Evolutionary conservation across 2,329 filamentous ascomycete species (phyloP).

Genomic region (Tolypocladium guangdongense): DNA sequence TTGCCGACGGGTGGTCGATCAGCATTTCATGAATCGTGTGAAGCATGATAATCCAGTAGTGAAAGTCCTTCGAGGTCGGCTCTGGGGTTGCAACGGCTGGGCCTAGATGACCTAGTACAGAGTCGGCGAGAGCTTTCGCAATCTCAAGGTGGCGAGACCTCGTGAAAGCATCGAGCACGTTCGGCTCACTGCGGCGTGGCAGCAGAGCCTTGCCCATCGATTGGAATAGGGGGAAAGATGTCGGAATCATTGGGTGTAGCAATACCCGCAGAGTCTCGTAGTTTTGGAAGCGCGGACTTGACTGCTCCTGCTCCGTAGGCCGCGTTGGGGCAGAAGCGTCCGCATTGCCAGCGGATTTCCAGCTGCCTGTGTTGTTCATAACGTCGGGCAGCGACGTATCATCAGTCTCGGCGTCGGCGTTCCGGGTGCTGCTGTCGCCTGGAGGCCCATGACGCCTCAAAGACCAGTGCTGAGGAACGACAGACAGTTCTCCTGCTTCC

Average conservation of each 20-base stretch:
- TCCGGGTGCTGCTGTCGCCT: conserved; percentile 9
- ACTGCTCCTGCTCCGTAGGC: conserved; percentile 31
- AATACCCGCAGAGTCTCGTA: conserved; percentile 66
- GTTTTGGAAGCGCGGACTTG: conserved; percentile 51
- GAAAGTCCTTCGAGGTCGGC: conserved; percentile 53
- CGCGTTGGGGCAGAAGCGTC: conserved; percentile 12
- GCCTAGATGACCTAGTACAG: conserved; percentile 57
- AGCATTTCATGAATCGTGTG: conserved; percentile 69
- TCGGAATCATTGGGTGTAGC: conserved; percentile 65
- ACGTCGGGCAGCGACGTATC: conserved; percentile 22
- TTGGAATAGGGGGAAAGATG: conserved; percentile 78
- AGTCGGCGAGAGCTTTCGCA: conserved; percentile 57
- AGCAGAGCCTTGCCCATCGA: conserved; percentile 73
- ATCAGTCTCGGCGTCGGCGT: conserved; percentile 15
- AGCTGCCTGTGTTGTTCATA: conserved; percentile 14
- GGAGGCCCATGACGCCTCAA: conserved; percentile 19
- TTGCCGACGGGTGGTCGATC: conserved; percentile 50
- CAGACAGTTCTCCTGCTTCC: conserved; percentile 62
- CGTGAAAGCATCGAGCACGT: conserved; percentile 46
- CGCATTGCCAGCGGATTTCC: conserved; percentile 11
- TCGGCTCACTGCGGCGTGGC: conserved; percentile 48
- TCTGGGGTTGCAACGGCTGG: conserved; percentile 29
- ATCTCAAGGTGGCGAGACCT: conserved; percentile 43
- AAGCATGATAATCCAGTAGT: conserved; percentile 74
- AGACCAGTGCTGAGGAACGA: conserved; percentile 61